A percentile compares a stretch with the other conserved stretches of the same genome.
Evolutionary conservation across 208 protist genomes (phyloP).

Genomic region (Spongospora subterranea): DNA sequence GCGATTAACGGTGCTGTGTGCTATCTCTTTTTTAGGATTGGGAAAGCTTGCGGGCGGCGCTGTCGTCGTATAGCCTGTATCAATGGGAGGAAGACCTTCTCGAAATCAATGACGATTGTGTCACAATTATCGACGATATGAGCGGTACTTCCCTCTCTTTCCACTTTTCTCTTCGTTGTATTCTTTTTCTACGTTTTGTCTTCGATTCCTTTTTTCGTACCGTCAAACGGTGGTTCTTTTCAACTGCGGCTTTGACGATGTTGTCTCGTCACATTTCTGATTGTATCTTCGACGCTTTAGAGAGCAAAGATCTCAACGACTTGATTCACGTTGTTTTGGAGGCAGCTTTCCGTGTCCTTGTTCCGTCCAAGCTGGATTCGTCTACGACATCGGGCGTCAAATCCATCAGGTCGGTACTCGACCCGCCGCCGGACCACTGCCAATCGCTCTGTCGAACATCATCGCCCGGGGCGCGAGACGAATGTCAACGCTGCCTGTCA

Average conservation of each 20-base stretch:
- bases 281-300: too few relatives aligned
- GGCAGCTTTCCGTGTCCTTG: constrained; percentile 12
- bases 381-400: too few relatives aligned
- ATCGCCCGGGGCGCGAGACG: neutral
- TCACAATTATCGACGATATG: constrained; percentile 63
- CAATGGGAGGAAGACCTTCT: constrained; percentile 64
- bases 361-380: neutral
- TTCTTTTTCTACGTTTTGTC: too few relatives aligned
- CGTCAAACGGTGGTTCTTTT: too few relatives aligned
- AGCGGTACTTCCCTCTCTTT: too few relatives aligned
- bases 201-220: too few relatives aligned
- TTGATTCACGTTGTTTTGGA: constrained; percentile 4
- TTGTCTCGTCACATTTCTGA: too few relatives aligned
- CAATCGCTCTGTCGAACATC: neutral
- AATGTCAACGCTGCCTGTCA: constrained; percentile 44
- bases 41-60: constrained; percentile 43
- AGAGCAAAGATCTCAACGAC: constrained; percentile 49
- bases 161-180: too few relatives aligned
- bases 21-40: too few relatives aligned
- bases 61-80: constrained; percentile 26
- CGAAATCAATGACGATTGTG: constrained; percentile 63
- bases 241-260: too few relatives aligned
- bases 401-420: neutral
- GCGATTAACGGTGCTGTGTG: too few relatives aligned
- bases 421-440: neutral